Evolutionary conservation across 176 grass and related monocot genomes (phyloP).

Genomic region (Lolium perenne): DNA sequence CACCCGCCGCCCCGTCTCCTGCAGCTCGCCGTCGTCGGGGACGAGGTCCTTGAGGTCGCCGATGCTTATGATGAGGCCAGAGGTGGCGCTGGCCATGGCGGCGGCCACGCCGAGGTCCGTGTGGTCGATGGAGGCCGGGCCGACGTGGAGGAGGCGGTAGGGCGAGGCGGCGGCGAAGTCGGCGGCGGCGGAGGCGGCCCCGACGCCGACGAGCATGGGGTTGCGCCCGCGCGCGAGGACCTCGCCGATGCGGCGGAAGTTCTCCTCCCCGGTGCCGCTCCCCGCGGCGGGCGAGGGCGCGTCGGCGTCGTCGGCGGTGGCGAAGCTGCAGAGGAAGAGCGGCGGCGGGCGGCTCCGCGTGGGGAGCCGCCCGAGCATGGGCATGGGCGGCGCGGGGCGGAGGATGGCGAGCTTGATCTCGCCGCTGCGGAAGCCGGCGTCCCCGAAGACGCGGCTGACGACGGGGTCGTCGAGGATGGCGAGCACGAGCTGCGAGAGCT

Average conservation of each 20-base stretch:
- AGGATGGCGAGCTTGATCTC: slow-evolving; percentile 93
- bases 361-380: slow-evolving; percentile 46
- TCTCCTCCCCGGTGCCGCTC: slow-evolving; percentile 45
- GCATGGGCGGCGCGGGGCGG: slow-evolving; percentile 67
- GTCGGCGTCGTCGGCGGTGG: slow-evolving; percentile 57
- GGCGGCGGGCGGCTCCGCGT: slow-evolving; percentile 60
- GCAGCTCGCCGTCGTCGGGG: slow-evolving; percentile 31
- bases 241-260: slow-evolving; percentile 65
- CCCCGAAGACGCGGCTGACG: slow-evolving; percentile 85
- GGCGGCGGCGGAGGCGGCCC: slow-evolving; percentile 61
- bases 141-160: slow-evolving; percentile 51
- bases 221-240: slow-evolving; percentile 66
- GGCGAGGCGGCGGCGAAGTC: slow-evolving; percentile 60
- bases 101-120: slow-evolving; percentile 13
- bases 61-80: slow-evolving; percentile 68
- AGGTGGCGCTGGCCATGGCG: neutral
- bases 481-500: slow-evolving; percentile 77
- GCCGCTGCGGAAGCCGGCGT: slow-evolving; percentile 74
- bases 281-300: slow-evolving; percentile 51
- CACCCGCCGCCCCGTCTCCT: slow-evolving; percentile 45
- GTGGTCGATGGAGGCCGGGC: slow-evolving; percentile 5
- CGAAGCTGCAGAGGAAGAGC: slow-evolving; percentile 88
- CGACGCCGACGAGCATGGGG: slow-evolving; percentile 90
- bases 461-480: slow-evolving; percentile 93
- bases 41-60: slow-evolving; percentile 86